Evolutionary conservation across 192 early-diverging fungal genomes (phyloP).

Genomic region (Linnemannia hyalina): DNA sequence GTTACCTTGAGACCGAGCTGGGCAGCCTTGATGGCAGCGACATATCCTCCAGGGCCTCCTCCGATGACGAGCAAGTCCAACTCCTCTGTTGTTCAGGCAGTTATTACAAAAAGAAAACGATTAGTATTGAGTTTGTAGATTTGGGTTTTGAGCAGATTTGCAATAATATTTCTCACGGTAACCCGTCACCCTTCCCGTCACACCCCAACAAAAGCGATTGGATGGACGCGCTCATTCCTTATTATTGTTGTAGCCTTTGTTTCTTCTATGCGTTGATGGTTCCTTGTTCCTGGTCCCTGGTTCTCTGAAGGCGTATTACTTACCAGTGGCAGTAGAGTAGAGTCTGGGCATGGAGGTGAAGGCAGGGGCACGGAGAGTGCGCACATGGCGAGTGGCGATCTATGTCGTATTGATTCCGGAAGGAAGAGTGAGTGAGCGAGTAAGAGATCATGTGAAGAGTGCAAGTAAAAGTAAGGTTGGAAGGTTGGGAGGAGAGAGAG

Average conservation of each 20-base stretch:
- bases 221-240: background rate
- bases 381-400: constrained; percentile 55
- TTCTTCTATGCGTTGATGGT: background rate
- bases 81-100: constrained; percentile 56
- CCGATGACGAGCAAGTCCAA: constrained; percentile 91
- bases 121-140: background rate
- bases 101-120: constrained; percentile 1
- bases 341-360: constrained; percentile 56
- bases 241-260: background rate
- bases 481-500: background rate
- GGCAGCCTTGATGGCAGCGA: constrained; percentile 98
- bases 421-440: background rate
- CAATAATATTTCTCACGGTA: constrained; percentile 43
- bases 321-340: constrained; percentile 53
- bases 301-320: background rate
- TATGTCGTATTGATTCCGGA: background rate
- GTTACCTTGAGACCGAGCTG: constrained; percentile 96
- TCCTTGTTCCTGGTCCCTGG: background rate
- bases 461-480: background rate
- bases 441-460: background rate
- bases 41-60: constrained; percentile 98
- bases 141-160: background rate
- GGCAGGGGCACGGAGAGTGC: constrained; percentile 40
- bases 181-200: background rate
- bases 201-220: constrained; percentile 20